phyloP scores from a whole-genome alignment of 2,329 filamentous ascomycete genomes.

The Myriosclerotinia scirpicola region DNA sequence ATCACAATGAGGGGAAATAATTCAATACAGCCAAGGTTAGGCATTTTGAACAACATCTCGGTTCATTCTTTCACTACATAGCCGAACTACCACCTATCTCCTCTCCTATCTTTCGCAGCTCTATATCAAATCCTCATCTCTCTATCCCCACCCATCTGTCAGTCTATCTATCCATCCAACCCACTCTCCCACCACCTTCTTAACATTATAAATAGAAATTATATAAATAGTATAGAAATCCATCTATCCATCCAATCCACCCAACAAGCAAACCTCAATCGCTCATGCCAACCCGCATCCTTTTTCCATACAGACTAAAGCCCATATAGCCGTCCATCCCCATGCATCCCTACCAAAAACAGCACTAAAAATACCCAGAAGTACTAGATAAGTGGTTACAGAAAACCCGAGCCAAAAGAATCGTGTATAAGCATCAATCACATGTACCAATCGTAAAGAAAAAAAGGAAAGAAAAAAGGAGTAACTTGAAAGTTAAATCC shows the following conservation, averaged over 20 bases:
- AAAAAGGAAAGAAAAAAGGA: not conserved
- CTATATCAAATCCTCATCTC: not conserved
- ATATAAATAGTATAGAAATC: not conserved
- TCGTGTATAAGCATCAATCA: constrained; percentile 24
- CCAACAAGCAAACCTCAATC: not conserved
- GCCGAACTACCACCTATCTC: not conserved
- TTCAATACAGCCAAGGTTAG: not conserved
- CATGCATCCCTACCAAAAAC: not conserved
- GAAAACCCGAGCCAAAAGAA: constrained; percentile 17
- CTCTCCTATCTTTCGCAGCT: not conserved
- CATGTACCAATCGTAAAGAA: constrained; percentile 13
- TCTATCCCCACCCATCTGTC: not conserved
- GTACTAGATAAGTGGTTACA: not conserved
- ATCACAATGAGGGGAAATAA: not conserved
- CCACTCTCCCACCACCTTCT: not conserved
- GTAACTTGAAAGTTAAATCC: not conserved
- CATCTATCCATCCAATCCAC: not conserved
- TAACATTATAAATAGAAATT: not conserved
- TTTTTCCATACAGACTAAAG: not conserved
- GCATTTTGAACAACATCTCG: not conserved
- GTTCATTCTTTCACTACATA: not conserved
- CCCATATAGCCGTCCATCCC: no score
- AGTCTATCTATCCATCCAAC: not conserved
- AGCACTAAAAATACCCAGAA: not conserved
- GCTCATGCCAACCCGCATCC: not conserved